Evolutionary conservation across 2,329 filamentous ascomycete species (phyloP), one percentile per base, ranked within the genome.

Genomic region (Alternaria gansuensis): DNA sequence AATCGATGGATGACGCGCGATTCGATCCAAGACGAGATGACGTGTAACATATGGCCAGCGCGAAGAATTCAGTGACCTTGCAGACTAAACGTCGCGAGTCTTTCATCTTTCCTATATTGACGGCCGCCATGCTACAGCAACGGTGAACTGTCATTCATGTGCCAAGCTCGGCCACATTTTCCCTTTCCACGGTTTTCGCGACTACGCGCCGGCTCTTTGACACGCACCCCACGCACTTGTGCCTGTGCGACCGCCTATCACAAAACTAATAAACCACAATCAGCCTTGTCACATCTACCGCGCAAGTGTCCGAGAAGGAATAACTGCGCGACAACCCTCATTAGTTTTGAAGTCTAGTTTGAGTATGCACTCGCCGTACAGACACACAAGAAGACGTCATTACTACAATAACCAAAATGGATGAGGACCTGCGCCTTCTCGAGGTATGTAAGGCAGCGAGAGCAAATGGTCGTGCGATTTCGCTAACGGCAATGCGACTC

Each of bases 391-490:
- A 66, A 67, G 51, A 65, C 65, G 62, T 57, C 70, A 71, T 39
- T 61, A 70, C 51, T 66, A 56, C 33, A 71, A 67, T 44, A 67
- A 62, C 17, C 66, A 75, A 68, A 63, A 77, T 76, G 75, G 75
- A 64, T 76, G 74, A 76, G 44, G 66, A 74, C 45, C 51, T 75
- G n/a, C 63, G 63, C 50, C 64, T 68, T 48, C 69, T 76, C 57
- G 74, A 76, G 66, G 75, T 75, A 70, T 24, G 64, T 54, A 41
- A 51, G 51, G 45, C 13, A 50, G 31, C 29, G 5, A 14, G 17
- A 13, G 26, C n/a, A 31, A 31, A 29, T 23, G 17, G 54, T 66
- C 29, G 57, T 51, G 56, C 61, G 36, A 51, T 40, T 39, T 62
- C 14, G 50, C 65, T 71, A 49, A 67, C 51, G n/a, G 28, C 2